Evolutionary conservation across 1,139 yeast genomes (phyloP).

Genomic region (Scheffersomyces titani): DNA sequence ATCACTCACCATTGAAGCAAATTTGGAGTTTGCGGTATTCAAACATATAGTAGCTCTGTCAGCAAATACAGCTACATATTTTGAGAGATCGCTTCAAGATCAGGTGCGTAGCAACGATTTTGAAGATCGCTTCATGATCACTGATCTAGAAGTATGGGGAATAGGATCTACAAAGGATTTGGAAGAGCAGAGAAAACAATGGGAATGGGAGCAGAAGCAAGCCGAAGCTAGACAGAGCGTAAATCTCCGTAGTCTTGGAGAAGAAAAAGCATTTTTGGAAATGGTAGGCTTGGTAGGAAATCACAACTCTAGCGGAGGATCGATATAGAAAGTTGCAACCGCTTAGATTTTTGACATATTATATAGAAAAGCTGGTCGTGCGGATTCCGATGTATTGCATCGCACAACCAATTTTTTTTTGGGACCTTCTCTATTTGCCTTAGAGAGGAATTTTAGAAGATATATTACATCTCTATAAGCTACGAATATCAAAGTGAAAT

Average conservation of each 20-base stretch:
- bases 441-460: not conserved
- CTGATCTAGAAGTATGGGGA: slow-evolving; percentile 90
- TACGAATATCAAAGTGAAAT: not conserved
- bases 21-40: slow-evolving; percentile 79
- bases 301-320: slow-evolving; percentile 63
- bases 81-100: slow-evolving; percentile 25
- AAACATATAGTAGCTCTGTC: slow-evolving; percentile 54
- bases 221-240: slow-evolving; percentile 76
- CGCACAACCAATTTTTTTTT: slow-evolving; percentile 5
- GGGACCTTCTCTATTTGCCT: not conserved
- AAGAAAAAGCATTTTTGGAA: slow-evolving; percentile 83
- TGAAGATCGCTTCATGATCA: slow-evolving; percentile 72
- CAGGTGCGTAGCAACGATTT: slow-evolving; percentile 36
- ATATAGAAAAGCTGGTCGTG: not conserved
- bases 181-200: slow-evolving; percentile 69
- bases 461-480: not conserved
- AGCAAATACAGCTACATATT: slow-evolving; percentile 25
- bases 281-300: slow-evolving; percentile 90
- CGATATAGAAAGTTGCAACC: slow-evolving; percentile 27
- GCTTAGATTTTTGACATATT: not conserved
- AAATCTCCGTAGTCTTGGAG: slow-evolving; percentile 66
- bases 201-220: slow-evolving; percentile 93
- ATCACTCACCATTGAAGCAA: slow-evolving; percentile 74
- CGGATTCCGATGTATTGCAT: slow-evolving; percentile 6
- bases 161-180: slow-evolving; percentile 77